A percentile compares a stretch with the other conserved stretches of the same genome.
phyloP scores from a whole-genome alignment of 805 yeast species.

The Saturnispora gosingensis region DNA sequence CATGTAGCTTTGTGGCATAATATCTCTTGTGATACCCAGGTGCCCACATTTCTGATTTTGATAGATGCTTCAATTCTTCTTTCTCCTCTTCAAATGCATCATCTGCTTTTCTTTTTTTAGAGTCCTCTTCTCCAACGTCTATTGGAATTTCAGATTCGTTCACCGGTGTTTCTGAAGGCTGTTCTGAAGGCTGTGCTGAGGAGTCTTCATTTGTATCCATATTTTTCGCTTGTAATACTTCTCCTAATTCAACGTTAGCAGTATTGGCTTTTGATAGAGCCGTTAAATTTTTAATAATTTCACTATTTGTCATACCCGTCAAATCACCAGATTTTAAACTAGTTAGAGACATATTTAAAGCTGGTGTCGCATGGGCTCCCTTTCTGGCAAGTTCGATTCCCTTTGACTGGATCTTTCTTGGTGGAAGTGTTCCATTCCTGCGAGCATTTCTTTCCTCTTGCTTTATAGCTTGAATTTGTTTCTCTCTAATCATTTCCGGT shows the following conservation, averaged over 20 bases:
- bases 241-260: slow-evolving; percentile 64
- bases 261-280: slow-evolving; percentile 60
- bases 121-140: slow-evolving; percentile 18
- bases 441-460: slow-evolving; percentile 58
- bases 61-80: slow-evolving; percentile 9
- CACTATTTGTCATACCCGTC: slow-evolving; percentile 59
- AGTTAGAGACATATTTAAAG: slow-evolving; percentile 65
- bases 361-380: slow-evolving; percentile 46
- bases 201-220: slow-evolving; percentile 16
- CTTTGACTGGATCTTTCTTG: slow-evolving; percentile 45
- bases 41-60: slow-evolving; percentile 51
- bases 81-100: slow-evolving; percentile 11
- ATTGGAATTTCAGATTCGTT: slow-evolving; percentile 22
- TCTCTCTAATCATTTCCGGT: slow-evolving; percentile 61
- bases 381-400: slow-evolving; percentile 58
- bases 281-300: slow-evolving; percentile 55
- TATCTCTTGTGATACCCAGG: slow-evolving; percentile 82
- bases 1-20: slow-evolving; percentile 64
- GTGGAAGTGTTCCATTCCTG: slow-evolving; percentile 36
- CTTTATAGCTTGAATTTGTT: slow-evolving; percentile 61
- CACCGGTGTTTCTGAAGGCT: slow-evolving; percentile 7
- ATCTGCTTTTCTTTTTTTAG: slow-evolving; percentile 17
- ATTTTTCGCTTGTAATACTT: slow-evolving; percentile 38
- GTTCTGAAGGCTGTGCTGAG: slow-evolving; percentile 16
- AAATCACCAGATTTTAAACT: slow-evolving; percentile 59